phyloP scores from a whole-genome alignment of 2,329 filamentous ascomycete genomes.

The Diaporthe ilicicola region DNA sequence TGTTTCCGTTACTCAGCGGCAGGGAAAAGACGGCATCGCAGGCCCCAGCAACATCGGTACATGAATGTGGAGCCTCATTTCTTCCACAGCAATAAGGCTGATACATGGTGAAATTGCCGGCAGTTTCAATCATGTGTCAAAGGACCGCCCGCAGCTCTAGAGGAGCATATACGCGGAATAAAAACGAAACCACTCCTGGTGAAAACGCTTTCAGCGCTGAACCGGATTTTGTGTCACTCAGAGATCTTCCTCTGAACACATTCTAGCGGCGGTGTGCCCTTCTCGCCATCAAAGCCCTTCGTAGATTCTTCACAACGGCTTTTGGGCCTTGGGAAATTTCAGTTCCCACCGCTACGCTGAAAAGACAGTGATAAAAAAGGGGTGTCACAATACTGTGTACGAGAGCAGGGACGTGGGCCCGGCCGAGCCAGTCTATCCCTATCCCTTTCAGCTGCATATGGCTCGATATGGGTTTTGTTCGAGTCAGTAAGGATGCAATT shows the following conservation, averaged over 20 bases:
- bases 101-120: not conserved
- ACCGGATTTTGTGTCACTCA: not conserved
- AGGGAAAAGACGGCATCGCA: not conserved
- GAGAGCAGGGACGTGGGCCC: not conserved
- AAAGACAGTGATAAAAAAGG: not conserved
- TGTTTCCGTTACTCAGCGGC: not conserved
- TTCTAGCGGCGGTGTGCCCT: not conserved
- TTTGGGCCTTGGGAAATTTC: not conserved
- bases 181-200: not conserved
- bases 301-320: not conserved
- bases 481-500: not conserved
- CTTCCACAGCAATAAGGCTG: not conserved
- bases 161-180: not conserved
- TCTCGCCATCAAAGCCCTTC: not conserved
- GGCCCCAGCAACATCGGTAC: not conserved
- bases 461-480: not conserved
- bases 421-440: not conserved
- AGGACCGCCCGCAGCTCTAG: not conserved
- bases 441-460: conserved; percentile 1
- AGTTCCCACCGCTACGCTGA: not conserved
- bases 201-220: not conserved
- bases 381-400: not conserved
- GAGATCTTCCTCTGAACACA: not conserved
- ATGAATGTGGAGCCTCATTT: conserved; percentile 14
- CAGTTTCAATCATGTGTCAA: not conserved